Evolutionary conservation across 805 yeast genomes (phyloP).

Genomic region (Yamadazyma olivae): DNA sequence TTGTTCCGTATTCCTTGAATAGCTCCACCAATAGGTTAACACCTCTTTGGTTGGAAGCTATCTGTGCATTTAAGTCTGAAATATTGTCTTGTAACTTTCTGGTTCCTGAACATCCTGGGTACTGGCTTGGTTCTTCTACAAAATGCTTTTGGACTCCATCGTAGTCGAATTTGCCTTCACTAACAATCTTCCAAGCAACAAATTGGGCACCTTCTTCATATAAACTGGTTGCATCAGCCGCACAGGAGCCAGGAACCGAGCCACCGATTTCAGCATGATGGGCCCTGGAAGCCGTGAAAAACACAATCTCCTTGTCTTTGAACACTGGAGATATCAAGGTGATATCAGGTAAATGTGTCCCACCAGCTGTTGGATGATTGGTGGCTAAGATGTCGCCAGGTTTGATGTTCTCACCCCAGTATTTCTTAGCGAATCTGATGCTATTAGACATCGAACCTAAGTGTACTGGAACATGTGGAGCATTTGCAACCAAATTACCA

Average conservation of each 20-base stretch:
- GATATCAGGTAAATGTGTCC: slow-evolving; percentile 76
- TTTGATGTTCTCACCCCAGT: slow-evolving; percentile 60
- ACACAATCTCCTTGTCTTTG: slow-evolving; percentile 13
- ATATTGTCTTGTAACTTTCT: slow-evolving; percentile 5
- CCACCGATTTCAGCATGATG: slow-evolving; percentile 17
- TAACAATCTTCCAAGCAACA: slow-evolving; percentile 9
- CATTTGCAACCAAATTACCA: slow-evolving; percentile 79
- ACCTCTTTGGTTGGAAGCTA: slow-evolving; percentile 82
- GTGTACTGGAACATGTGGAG: slow-evolving; percentile 85
- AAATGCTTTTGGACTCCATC: slow-evolving; percentile 9
- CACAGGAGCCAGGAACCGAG: slow-evolving; percentile 14
- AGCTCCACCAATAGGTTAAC: slow-evolving; percentile 56
- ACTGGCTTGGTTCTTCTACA: slow-evolving; percentile 13
- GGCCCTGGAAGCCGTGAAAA: slow-evolving; percentile 14
- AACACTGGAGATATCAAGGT: slow-evolving; percentile 16
- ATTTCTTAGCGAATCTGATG: slow-evolving; percentile 56
- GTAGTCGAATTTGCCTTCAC: slow-evolving; percentile 12
- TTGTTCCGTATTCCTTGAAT: slow-evolving; percentile 55
- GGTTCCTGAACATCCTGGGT: slow-evolving; percentile 15
- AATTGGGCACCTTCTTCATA: slow-evolving; percentile 14
- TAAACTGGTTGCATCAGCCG: slow-evolving; percentile 11
- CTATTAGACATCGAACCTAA: slow-evolving; percentile 83
- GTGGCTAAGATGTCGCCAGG: slow-evolving; percentile 75
- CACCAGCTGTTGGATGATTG: slow-evolving; percentile 79
- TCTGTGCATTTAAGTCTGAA: slow-evolving; percentile 70